Conservation (phyloP, 169 alveolate genomes). For the Eimeria brunetti region DNA sequence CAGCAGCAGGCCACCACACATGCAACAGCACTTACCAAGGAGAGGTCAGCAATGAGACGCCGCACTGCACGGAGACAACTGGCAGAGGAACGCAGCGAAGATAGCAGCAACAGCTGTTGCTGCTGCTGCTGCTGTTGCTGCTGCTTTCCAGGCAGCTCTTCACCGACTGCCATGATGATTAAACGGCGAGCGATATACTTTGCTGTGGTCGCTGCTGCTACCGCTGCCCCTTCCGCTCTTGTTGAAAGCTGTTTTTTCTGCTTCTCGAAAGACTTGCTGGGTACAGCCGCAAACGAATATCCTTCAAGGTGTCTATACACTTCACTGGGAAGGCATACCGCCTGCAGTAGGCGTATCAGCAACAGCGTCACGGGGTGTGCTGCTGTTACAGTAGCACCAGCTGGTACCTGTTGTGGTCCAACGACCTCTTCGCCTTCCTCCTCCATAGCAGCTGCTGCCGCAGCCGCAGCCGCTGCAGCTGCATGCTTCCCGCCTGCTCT, state of each 20-base stretch:
- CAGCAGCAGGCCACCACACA: constrained; percentile 4
- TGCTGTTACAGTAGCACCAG: constrained; percentile 17
- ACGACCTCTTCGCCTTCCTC: constrained; percentile 40
- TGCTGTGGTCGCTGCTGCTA: constrained; percentile 51
- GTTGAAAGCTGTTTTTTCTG: not conserved
- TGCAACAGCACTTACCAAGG: constrained; percentile 23
- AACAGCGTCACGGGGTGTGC: constrained; percentile 63
- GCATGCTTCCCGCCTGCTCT: constrained; percentile 37
- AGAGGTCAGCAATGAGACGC: constrained; percentile 35
- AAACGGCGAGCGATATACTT: constrained; percentile 48
- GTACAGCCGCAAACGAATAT: not conserved
- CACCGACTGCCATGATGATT: constrained; percentile 36
- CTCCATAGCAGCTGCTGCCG: constrained; percentile 32
- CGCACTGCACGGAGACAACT: constrained; percentile 70
- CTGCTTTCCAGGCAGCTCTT: constrained; percentile 18
- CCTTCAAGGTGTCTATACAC: constrained; percentile 39
- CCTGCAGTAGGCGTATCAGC: constrained; percentile 70
- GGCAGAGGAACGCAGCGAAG: constrained; percentile 27
- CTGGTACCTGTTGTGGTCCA: constrained; percentile 12
- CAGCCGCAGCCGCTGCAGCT: constrained; percentile 51
- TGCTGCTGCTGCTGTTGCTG: constrained; percentile 41
- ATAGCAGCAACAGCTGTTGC: constrained; percentile 41
- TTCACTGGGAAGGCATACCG: constrained; percentile 51
- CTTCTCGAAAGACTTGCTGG: not conserved
- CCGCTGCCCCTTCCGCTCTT: constrained; percentile 59